A percentile compares a stretch with the other conserved stretches of the same genome.
Conservation (phyloP, 352 stramenopile species). For the Pythium insidiosum region DNA sequence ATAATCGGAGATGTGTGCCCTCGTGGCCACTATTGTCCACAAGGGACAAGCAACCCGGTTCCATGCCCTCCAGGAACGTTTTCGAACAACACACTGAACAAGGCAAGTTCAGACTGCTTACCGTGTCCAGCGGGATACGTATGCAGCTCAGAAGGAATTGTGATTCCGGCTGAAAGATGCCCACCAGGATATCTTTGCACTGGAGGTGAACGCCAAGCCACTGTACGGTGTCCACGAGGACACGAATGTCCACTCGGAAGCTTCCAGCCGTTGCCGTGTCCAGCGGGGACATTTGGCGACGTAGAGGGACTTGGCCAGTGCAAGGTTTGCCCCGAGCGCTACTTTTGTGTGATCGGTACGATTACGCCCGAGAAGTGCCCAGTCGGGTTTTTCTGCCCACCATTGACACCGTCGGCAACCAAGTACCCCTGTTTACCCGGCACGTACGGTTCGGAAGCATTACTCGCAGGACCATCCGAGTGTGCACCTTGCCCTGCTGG, state of each 20-base stretch:
- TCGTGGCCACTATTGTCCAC: conserved; percentile 69
- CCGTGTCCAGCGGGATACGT: conserved; percentile 55
- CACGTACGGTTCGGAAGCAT: conserved; percentile 41
- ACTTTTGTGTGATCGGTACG: conserved; percentile 47
- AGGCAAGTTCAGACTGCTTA: conserved; percentile 45
- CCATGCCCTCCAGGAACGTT: conserved; percentile 70
- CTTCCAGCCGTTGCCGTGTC: conserved; percentile 41
- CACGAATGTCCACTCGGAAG: conserved; percentile 69
- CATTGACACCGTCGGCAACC: conserved; percentile 28
- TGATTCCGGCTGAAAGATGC: conserved; percentile 37
- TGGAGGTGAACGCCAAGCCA: conserved; percentile 43
- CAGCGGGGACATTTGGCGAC: conserved; percentile 55
- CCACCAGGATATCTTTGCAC: conserved; percentile 51
- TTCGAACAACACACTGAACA: conserved; percentile 59
- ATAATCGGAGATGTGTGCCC: conserved; percentile 68
- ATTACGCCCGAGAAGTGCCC: conserved; percentile 43
- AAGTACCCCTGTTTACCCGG: conserved; percentile 53
- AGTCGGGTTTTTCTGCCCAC: conserved; percentile 71
- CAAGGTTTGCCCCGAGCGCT: conserved; percentile 64
- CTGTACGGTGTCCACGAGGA: conserved; percentile 47
- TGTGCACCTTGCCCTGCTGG: conserved; percentile 57
- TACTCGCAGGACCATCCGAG: conserved; percentile 27
- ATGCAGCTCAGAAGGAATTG: conserved; percentile 45
- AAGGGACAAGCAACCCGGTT: conserved; percentile 69
- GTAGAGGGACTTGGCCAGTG: conserved; percentile 44